These are phyloP conservation scores for Cutaneotrichosporon sp. DNA, from an alignment of 1,284 basidiomycete genomes.

Conservation along the genomic window DNA sequence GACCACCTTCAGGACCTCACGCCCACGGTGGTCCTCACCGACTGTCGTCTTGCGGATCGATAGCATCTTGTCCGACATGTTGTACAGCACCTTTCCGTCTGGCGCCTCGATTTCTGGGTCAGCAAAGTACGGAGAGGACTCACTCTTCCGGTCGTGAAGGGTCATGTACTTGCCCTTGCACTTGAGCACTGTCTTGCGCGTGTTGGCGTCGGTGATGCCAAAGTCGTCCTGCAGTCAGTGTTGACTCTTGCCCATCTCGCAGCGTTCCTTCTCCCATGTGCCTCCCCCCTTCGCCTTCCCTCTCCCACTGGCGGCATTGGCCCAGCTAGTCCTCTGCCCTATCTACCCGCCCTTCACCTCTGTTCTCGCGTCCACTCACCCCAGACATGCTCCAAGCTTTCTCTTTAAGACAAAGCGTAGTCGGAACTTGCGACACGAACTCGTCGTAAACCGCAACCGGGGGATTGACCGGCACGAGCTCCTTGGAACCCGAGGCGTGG, in stretches of 20 bases:
- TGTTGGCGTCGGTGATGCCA: slow-evolving; percentile 45
- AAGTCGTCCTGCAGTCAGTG: slow-evolving; percentile 36
- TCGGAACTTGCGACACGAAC: slow-evolving; percentile 37
- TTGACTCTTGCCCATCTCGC: no score
- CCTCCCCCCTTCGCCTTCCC: no score
- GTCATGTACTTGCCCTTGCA: slow-evolving; percentile 44
- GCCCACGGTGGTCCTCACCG: slow-evolving; percentile 36
- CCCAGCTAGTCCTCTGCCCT: no score
- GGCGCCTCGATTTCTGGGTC: slow-evolving; percentile 43
- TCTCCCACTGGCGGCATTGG: no score
- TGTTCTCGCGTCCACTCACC: background rate
- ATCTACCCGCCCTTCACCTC: background rate
- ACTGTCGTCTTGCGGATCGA: slow-evolving; percentile 40
- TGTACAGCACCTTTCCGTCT: slow-evolving; percentile 43
- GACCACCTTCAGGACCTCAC: slow-evolving; percentile 43
- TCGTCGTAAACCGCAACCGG: slow-evolving; percentile 42
- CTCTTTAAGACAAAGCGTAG: slow-evolving; percentile 49
- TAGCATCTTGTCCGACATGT: slow-evolving; percentile 44
- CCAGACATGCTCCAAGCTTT: slow-evolving; percentile 46
- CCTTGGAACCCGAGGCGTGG: slow-evolving; percentile 26
- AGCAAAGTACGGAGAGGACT: background rate
- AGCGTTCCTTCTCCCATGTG: no score
- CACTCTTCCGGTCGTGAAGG: slow-evolving; percentile 47
- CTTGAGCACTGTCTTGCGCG: slow-evolving; percentile 31
- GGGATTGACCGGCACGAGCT: slow-evolving; percentile 41